Base-by-base conservation (phyloP, 1,284 basidiomycete genomes). In the Trametes polyzona region DNA sequence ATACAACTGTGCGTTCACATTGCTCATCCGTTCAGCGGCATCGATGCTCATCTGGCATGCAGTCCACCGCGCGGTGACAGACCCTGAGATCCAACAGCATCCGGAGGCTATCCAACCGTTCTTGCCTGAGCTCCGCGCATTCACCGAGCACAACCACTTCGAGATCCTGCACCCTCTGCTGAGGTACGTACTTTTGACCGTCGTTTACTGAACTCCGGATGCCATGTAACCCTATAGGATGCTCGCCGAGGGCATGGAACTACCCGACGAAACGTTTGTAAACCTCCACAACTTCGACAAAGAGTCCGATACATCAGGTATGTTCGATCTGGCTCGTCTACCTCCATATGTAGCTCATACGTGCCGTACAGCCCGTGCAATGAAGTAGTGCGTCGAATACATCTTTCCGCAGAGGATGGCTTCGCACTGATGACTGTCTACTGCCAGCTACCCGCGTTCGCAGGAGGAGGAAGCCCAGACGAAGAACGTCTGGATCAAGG, bases 401-500 rank as follows among this genome's bases (percentile, higher is more conserved):
- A 8, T 21, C 16, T 26, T 12, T 5, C 7, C 10, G 1, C 6
- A n/a, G 0, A 4, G 33, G 14, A 35, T 35, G n/a, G n/a, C n/a
- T n/a, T n/a, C n/a, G n/a, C n/a, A 11, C 11, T 11, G 33, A 16
- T 39, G 12, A 23, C 23, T 1, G 19, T 12, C 7, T 9, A 43
- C 14, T 30, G n/a, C 9, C 17, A 74, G 73, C 53, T 65, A 70
- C 56, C 73, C 73, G 9, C 67, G 72, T 7, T 57, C 67, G 1
- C 58, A 66, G 16, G 81, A 83, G 5, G 83, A 85, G 36, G 83
- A 84, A 56, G 52, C 57, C 8, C 78, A 78, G 61, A 76, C 80
- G 0, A 80, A 81, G 43, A 75, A 81, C 33, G 80, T 85, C 17
- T 85, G 82, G 83, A 66, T 85, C 19, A 84, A 84, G 63, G 83